These are phyloP conservation scores for Barbatosphaeria neglecta DNA, from an alignment of 495 filamentous ascomycete genomes.

Conservation along the genomic window DNA sequence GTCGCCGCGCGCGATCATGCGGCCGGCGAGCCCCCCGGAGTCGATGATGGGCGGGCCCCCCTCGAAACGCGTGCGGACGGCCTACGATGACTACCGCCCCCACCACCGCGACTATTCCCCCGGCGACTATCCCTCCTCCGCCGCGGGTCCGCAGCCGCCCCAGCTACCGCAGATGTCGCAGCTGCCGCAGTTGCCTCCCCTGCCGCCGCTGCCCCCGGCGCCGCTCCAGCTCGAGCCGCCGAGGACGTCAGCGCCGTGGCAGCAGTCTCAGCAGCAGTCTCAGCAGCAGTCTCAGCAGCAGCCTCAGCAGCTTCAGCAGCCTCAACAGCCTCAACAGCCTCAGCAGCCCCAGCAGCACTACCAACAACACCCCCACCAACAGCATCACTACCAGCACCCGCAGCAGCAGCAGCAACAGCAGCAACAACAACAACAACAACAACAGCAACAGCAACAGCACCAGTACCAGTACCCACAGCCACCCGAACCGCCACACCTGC, in stretches of 20 bases:
- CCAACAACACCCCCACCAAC: background rate
- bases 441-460: background rate
- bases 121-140: constrained; percentile 23
- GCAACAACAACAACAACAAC: background rate
- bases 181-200: constrained; percentile 21
- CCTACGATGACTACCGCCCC: constrained; percentile 27
- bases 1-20: constrained; percentile 27
- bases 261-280: background rate
- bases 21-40: constrained; percentile 16
- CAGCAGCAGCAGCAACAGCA: background rate
- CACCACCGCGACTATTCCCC: constrained; percentile 18
- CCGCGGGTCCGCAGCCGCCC: constrained; percentile 16
- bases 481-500: background rate
- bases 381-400: background rate
- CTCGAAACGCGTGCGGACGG: constrained; percentile 26
- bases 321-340: background rate
- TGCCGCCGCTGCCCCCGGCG: constrained; percentile 23
- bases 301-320: background rate
- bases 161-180: too few relatives aligned
- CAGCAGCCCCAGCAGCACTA: background rate
- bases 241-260: constrained; percentile 3
- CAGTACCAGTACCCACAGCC: background rate
- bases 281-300: background rate
- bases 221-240: background rate
- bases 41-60: constrained; percentile 15